Evolutionary conservation across 1,139 yeast genomes (phyloP).

Genomic region (Zygoascus hellenicus): DNA sequence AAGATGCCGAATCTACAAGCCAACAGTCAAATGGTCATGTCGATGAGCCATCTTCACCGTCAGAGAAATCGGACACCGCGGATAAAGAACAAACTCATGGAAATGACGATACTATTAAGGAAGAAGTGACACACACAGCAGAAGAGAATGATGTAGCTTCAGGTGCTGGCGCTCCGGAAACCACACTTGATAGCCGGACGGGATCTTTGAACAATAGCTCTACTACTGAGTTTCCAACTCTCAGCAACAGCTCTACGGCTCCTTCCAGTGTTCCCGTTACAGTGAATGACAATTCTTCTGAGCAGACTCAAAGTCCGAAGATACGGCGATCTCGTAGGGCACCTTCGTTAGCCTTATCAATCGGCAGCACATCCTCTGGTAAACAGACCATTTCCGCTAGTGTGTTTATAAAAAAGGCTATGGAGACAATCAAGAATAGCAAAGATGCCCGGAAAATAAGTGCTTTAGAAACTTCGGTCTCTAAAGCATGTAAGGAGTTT

Average conservation of each 20-base stretch:
- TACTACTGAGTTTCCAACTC: constrained; percentile 2
- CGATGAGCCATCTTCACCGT: neutral
- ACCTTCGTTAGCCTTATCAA: constrained; percentile 31
- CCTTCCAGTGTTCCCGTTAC: constrained; percentile 1
- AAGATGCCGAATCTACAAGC: neutral
- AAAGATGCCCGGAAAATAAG: constrained; percentile 48
- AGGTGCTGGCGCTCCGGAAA: neutral
- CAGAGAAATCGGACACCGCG: neutral
- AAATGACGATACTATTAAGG: neutral
- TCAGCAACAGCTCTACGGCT: constrained; percentile 1
- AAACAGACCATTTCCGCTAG: constrained; percentile 32
- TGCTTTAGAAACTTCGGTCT: constrained; percentile 38
- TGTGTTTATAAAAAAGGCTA: constrained; percentile 44
- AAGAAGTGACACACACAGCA: neutral
- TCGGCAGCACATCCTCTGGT: constrained; percentile 25
- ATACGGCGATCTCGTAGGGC: constrained; percentile 21
- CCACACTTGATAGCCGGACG: neutral
- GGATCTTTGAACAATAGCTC: neutral
- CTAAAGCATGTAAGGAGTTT: constrained; percentile 37
- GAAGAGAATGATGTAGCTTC: neutral
- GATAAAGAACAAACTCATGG: neutral
- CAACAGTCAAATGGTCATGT: neutral
- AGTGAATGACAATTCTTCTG: neutral
- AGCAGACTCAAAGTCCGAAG: neutral
- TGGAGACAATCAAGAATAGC: constrained; percentile 42